phyloP scores from a whole-genome alignment of 192 early-diverging fungal genomes.

The Umbelopsis vinacea region DNA sequence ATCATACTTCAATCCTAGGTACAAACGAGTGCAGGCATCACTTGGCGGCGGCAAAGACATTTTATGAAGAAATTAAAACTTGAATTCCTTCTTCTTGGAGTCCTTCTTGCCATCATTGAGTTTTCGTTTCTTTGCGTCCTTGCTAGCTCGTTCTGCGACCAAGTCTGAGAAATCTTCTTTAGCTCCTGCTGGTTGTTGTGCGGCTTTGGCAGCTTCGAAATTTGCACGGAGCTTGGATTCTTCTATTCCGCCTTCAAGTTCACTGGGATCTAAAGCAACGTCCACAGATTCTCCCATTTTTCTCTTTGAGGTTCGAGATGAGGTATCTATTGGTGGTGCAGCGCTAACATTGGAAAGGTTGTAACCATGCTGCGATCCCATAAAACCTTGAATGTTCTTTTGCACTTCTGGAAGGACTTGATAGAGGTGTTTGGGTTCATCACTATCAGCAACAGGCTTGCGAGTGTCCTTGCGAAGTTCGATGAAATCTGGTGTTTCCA shows the following conservation, averaged over 20 bases:
- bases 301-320: constrained; percentile 49
- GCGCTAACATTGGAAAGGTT: constrained; percentile 61
- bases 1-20: too few species aligned
- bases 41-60: neutral
- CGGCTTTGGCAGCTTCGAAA: constrained; percentile 76
- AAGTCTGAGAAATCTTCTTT: constrained; percentile 89
- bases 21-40: too few species aligned
- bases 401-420: constrained; percentile 85
- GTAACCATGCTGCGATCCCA: constrained; percentile 95
- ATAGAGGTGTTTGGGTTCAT: constrained; percentile 70
- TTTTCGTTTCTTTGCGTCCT: constrained; percentile 73
- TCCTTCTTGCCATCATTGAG: constrained; percentile 56
- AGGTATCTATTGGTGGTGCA: constrained; percentile 48
- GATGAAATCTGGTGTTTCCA: constrained; percentile 85
- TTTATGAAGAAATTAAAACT: constrained; percentile 38
- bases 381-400: constrained; percentile 75
- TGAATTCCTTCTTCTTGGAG: constrained; percentile 45
- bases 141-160: constrained; percentile 81
- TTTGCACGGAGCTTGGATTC: constrained; percentile 73
- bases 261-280: constrained; percentile 88
- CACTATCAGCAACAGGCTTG: constrained; percentile 46
- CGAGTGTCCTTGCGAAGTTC: constrained; percentile 83
- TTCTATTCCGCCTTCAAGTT: constrained; percentile 78
- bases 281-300: constrained; percentile 74
- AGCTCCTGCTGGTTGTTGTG: constrained; percentile 42